Conservation (phyloP, 352 stramenopile genomes). For the Paralagenidium karlingii region DNA sequence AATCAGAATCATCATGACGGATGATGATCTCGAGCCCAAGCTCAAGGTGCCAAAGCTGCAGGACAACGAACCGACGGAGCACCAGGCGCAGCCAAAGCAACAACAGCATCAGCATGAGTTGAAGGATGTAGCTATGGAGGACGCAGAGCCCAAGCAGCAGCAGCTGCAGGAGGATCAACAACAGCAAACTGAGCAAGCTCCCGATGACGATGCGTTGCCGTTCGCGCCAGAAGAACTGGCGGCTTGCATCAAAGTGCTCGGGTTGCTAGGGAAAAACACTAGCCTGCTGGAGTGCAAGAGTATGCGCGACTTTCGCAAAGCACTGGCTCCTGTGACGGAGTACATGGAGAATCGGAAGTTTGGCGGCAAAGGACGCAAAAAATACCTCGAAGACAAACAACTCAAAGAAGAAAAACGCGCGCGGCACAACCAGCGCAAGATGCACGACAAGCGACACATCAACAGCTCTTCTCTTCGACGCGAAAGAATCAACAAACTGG, state of each 20-base stretch:
- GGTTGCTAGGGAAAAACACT: constrained; percentile 29
- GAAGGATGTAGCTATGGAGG: too few species aligned
- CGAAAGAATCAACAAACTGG: constrained; percentile 86
- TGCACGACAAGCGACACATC: constrained; percentile 90
- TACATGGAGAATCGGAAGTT: constrained; percentile 80
- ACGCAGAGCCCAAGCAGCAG: too few species aligned
- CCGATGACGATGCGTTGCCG: constrained; percentile 27
- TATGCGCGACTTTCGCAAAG: constrained; percentile 69
- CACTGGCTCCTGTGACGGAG: constrained; percentile 59
- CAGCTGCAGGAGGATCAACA: neutral
- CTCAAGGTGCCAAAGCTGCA: too few species aligned
- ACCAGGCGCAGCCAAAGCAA: too few species aligned
- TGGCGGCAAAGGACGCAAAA: constrained; percentile 67
- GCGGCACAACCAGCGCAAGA: constrained; percentile 71
- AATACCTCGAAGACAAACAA: constrained; percentile 82
- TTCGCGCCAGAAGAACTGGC: constrained; percentile 57
- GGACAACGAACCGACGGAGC: too few species aligned
- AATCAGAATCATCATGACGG: too few species aligned
- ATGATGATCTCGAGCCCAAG: too few species aligned
- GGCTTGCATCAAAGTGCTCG: constrained; percentile 52
- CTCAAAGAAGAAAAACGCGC: constrained; percentile 76
- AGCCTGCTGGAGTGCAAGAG: constrained; percentile 52
- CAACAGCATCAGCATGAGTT: too few species aligned
- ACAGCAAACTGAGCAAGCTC: neutral
- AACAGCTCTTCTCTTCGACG: constrained; percentile 83